Conservation (phyloP, 164 flowering plant genomes). For the Aristolochia contorta region DNA sequence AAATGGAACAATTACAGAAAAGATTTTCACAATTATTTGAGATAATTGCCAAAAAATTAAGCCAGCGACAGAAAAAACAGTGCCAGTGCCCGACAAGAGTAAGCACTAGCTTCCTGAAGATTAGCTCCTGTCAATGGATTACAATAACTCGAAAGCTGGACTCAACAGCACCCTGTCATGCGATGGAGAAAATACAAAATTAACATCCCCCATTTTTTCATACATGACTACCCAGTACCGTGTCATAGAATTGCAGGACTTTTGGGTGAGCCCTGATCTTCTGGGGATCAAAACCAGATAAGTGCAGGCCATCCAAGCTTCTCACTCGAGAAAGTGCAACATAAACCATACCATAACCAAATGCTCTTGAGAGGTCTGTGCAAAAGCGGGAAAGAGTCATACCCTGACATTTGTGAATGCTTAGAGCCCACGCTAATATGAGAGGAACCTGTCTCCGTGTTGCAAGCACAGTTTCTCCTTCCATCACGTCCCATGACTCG, state of each 20-base stretch:
- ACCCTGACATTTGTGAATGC: conserved; percentile 74
- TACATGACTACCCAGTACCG: not conserved
- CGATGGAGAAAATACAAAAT: too few species aligned
- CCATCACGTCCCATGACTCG: conserved; percentile 33
- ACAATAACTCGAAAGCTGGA: too few species aligned
- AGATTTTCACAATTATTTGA: too few species aligned
- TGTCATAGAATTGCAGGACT: conserved; percentile 37
- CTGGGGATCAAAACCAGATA: conserved; percentile 40
- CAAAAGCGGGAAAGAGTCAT: conserved; percentile 44
- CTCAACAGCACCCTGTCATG: too few species aligned
- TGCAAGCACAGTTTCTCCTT: conserved; percentile 32
- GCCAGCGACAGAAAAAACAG: too few species aligned
- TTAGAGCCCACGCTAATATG: conserved; percentile 56
- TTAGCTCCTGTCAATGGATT: too few species aligned
- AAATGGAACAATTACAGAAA: too few species aligned
- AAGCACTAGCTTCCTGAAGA: too few species aligned
- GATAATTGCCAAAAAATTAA: too few species aligned
- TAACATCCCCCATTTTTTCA: too few species aligned
- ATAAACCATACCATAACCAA: conserved; percentile 64
- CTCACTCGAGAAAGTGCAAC: conserved; percentile 59
- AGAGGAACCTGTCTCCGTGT: conserved; percentile 49
- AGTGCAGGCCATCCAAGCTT: conserved; percentile 41
- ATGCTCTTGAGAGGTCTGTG: conserved; percentile 48
- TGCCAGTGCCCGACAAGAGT: too few species aligned
- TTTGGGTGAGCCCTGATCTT: conserved; percentile 55